Evolutionary conservation across 1,139 yeast species (phyloP).

Genomic region (Pichia sp.): DNA sequence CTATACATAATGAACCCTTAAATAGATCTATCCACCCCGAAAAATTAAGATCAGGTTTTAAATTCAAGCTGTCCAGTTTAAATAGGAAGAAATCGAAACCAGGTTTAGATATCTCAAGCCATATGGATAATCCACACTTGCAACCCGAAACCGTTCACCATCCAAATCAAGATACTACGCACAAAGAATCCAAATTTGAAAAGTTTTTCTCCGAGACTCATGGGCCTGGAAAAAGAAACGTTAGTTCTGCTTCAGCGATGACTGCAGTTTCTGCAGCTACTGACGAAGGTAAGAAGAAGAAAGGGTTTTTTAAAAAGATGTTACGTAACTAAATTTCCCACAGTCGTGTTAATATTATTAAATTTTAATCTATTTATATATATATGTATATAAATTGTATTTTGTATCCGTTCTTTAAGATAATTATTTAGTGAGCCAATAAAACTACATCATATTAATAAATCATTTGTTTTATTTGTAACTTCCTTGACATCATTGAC

Average conservation of each 20-base stretch:
- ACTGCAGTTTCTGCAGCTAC: not conserved
- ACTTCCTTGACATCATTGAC: not conserved
- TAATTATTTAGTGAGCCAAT: not conserved
- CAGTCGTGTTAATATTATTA: not conserved
- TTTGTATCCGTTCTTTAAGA: not conserved
- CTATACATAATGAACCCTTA: not conserved
- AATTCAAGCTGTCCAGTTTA: constrained; percentile 3
- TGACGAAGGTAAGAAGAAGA: constrained; percentile 37
- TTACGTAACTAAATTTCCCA: constrained; percentile 36
- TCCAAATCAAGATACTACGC: not conserved
- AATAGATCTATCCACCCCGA: not conserved
- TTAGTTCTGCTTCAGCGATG: constrained; percentile 14
- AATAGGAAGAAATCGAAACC: constrained; percentile 6
- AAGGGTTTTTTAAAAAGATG: constrained; percentile 49
- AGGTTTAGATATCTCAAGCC: not conserved
- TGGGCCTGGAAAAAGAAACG: constrained; percentile 14
- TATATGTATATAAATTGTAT: not conserved
- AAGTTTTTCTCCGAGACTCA: constrained; percentile 24
- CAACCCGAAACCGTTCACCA: not conserved
- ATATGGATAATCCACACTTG: not conserved
- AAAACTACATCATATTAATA: not conserved
- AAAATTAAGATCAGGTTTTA: constrained; percentile 8
- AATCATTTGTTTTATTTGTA: not conserved
- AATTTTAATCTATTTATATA: not conserved
- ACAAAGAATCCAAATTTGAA: constrained; percentile 15